Base-by-base conservation (phyloP, 257 asterid species). In the Gentiana straminea region DNA sequence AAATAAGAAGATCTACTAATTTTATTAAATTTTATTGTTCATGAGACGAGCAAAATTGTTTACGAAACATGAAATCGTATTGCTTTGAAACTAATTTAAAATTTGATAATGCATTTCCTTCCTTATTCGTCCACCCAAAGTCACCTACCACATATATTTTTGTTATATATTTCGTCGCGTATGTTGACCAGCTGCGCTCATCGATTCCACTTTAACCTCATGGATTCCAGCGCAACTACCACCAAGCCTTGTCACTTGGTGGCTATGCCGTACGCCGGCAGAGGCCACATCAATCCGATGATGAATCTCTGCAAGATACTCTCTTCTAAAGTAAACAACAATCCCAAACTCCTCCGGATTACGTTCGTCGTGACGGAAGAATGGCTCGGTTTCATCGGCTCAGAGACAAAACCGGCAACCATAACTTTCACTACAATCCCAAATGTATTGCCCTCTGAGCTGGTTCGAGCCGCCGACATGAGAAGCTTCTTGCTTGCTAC, bases 351-450 rank as follows among this genome's bases (percentile, higher is more conserved):
- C 1, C 80, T 83, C 61, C 58, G 55, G 39, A 60, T 84, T 53
- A 81, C 89, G 51, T 59, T 84, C 60, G 79, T 84, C 1, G 55
- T 84, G 58, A 84, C 94, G 1, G 94, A 81, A 63, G 94, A 84
- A 67, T 84, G 94, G 94, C 81, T 81, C 39, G 79, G 81, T 55
- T 13, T 84, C 49, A 68, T 84, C 66, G 82, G 76, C 64, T 65
- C 86, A 44, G 87, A 83, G 3, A 70, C 70, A 11, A 75, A 69
- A 76, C 84, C 88, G 58, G 64, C 66, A 0, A 51, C 33, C 47
- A 64, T 84, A 5, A 70, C 58, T 11, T 84, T 79, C 65, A 83
- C 75, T 55, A 69, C 84, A n/a, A 84, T 84, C 65, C 94, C 94
- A 0, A 81, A 84, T 52, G 94, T 84, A 2, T 34, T 84, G 59